These are phyloP conservation scores for Babesia ovis DNA, from an alignment of 169 alveolate genomes.

Conservation along the genomic window DNA sequence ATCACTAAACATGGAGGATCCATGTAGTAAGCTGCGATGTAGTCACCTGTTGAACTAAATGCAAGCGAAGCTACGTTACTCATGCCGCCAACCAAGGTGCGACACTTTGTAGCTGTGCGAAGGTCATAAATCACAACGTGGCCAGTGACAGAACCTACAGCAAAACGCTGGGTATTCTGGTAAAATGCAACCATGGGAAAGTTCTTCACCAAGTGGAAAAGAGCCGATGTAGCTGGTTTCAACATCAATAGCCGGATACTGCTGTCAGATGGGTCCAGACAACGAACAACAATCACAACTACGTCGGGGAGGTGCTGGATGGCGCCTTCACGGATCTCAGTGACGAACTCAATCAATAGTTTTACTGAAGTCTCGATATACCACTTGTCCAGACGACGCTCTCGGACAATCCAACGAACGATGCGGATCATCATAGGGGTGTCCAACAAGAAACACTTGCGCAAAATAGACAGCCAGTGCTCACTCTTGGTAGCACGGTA, in stretches of 20 bases:
- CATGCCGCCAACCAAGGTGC: constrained; percentile 63
- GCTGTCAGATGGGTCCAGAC: constrained; percentile 61
- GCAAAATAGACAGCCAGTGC: constrained; percentile 46
- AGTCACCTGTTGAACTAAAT: constrained; percentile 57
- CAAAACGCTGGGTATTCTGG: constrained; percentile 77
- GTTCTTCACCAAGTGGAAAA: constrained; percentile 70
- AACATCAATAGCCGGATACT: constrained; percentile 49
- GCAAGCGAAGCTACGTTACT: constrained; percentile 51
- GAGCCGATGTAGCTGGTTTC: constrained; percentile 73
- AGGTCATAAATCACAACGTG: constrained; percentile 74
- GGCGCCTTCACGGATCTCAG: constrained; percentile 17
- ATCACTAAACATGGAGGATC: constrained; percentile 57
- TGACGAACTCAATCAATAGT: constrained; percentile 44
- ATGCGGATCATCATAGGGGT: constrained; percentile 33
- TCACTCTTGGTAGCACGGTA: constrained; percentile 31
- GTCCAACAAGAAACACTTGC: constrained; percentile 38
- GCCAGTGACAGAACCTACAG: constrained; percentile 73
- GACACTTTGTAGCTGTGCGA: constrained; percentile 78
- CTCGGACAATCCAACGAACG: constrained; percentile 64
- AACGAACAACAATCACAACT: constrained; percentile 53
- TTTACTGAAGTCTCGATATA: constrained; percentile 34
- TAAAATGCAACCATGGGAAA: constrained; percentile 78
- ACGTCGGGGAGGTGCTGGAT: constrained; percentile 52
- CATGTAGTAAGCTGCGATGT: constrained; percentile 63
- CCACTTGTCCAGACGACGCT: constrained; percentile 50